Evolutionary conservation across 768 basidiomycete species (phyloP), one percentile per base, ranked within the genome.

Genomic region (Gymnopilus junonius): DNA sequence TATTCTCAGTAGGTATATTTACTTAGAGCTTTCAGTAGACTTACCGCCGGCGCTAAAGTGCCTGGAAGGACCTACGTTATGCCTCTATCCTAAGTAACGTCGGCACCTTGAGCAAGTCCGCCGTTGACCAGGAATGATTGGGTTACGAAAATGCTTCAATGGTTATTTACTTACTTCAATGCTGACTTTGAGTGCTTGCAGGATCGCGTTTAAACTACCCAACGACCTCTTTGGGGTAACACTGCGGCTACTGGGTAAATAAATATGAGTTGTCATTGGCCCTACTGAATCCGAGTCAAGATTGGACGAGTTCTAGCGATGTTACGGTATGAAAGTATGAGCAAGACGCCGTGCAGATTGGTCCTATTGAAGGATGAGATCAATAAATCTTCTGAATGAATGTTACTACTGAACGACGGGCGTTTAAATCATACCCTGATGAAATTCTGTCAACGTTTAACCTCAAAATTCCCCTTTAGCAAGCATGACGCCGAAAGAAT

Each of bases 31-130:
- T 48, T 25, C 42, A 43, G n/a, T 43, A 14, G n/a, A 21, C 23
- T 50, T 50, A 51, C 48, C 48, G 48, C 48, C 48, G 48, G 48
- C 48, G 48, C 48, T 51, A 51, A 51, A 51, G 48, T 51, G 48
- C 48, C 48, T 51, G 48, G 48, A 51, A 51, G 15, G 25, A 32
- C 23, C 20, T 29, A 46, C 45, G 25, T 31, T 29, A 27, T 31
- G 27, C 27, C 17, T 31, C 29, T n/a, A 8, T n/a, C n/a, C n/a
- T n/a, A n/a, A n/a, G n/a, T n/a, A n/a, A n/a, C n/a, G n/a, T n/a
- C n/a, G n/a, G n/a, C n/a, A n/a, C n/a, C n/a, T n/a, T n/a, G n/a
- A n/a, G n/a, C n/a, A n/a, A n/a, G n/a, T n/a, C n/a, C n/a, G n/a
- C n/a, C n/a, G n/a, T n/a, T n/a, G n/a, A n/a, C n/a, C n/a, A n/a